Conservation (phyloP, 2,329 filamentous ascomycete genomes). For the Leptographium galeiforme region DNA sequence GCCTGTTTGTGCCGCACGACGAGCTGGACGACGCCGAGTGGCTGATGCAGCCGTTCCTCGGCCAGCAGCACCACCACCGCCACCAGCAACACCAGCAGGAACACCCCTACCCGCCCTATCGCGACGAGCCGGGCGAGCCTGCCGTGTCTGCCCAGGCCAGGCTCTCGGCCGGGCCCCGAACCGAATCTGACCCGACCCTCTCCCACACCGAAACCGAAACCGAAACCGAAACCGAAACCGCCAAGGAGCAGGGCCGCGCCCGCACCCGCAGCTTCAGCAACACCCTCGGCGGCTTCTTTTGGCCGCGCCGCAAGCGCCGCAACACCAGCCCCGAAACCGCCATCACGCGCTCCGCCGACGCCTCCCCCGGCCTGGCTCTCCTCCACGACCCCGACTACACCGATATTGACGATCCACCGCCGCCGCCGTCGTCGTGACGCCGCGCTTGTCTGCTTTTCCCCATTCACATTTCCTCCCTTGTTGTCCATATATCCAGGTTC, state of each 20-base stretch:
- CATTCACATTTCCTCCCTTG: background rate
- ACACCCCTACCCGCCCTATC: background rate
- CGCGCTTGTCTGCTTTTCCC: background rate
- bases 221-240: background rate
- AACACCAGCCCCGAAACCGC: slow-evolving; percentile 4
- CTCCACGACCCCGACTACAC: background rate
- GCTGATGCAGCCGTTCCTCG: slow-evolving; percentile 1
- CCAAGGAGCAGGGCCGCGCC: slow-evolving; percentile 13
- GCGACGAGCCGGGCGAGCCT: too few species aligned
- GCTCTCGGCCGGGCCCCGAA: too few species aligned
- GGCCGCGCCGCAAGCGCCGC: slow-evolving; percentile 15
- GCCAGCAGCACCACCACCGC: background rate
- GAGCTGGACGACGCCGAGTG: slow-evolving; percentile 16
- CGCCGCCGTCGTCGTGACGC: background rate
- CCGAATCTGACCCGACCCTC: too few species aligned
- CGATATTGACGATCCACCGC: background rate
- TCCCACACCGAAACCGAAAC: too few species aligned
- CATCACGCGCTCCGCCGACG: background rate
- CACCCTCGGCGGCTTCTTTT: slow-evolving; percentile 23
- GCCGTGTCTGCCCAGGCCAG: too few species aligned
- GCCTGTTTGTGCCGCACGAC: slow-evolving; percentile 38
- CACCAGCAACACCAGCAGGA: background rate
- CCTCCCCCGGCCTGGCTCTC: background rate
- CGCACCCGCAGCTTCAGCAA: slow-evolving; percentile 26
- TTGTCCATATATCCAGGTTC: background rate